Conservation (phyloP, 805 yeast species). For the Candida hungchunana region DNA sequence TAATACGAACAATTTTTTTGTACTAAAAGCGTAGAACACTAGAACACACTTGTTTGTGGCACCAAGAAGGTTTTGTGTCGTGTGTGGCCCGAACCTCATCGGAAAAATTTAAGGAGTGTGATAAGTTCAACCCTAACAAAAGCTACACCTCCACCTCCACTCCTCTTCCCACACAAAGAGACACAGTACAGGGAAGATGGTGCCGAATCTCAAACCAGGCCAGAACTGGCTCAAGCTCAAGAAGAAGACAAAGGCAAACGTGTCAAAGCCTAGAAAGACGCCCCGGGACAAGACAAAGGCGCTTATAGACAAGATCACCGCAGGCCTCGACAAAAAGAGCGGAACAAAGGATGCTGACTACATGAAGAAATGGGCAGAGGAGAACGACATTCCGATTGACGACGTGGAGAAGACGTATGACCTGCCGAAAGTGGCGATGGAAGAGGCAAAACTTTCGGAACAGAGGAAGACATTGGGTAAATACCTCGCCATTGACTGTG, state of each 20-base stretch:
- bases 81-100: constrained; percentile 13
- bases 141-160: background rate
- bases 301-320: constrained; percentile 16
- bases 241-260: constrained; percentile 9
- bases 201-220: constrained; percentile 12
- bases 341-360: constrained; percentile 3
- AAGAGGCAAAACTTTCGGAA: constrained; percentile 18
- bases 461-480: constrained; percentile 54
- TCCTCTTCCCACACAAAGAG: background rate
- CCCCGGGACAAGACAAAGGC: constrained; percentile 11
- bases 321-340: constrained; percentile 13
- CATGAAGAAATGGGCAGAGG: constrained; percentile 26
- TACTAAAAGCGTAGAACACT: too few relatives aligned
- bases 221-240: constrained; percentile 23
- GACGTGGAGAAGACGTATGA: constrained; percentile 23
- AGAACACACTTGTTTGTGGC: too few relatives aligned
- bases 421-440: constrained; percentile 9
- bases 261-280: constrained; percentile 7
- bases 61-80: too few relatives aligned
- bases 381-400: constrained; percentile 23
- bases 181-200: constrained; percentile 8
- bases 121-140: background rate
- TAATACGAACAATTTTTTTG: too few relatives aligned
- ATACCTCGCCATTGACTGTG: constrained; percentile 85
- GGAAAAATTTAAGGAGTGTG: constrained; percentile 4